phyloP scores from a whole-genome alignment of 2,329 filamentous ascomycete genomes.

The Pseudogymnoascus sp. region DNA sequence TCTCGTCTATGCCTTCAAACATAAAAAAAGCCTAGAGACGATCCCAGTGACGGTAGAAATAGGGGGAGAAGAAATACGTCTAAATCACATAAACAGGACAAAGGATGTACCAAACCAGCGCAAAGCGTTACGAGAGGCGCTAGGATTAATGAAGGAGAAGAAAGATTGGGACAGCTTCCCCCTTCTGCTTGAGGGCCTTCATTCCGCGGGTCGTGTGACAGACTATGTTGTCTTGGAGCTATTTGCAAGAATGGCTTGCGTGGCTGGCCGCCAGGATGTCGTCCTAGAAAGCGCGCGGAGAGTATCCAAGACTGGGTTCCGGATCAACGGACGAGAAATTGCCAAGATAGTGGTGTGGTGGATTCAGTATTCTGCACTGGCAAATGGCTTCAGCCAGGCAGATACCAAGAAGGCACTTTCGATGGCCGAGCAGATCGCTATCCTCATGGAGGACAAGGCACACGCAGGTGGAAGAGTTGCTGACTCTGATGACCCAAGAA shows the following conservation, averaged over 20 bases:
- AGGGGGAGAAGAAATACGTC: slow-evolving; percentile 41
- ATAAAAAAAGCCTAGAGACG: slow-evolving; percentile 43
- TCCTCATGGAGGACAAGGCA: slow-evolving; percentile 26
- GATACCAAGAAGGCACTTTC: slow-evolving; percentile 26
- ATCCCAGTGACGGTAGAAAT: slow-evolving; percentile 55
- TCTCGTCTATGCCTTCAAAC: slow-evolving; percentile 44
- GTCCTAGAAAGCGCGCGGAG: slow-evolving; percentile 28
- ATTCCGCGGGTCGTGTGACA: slow-evolving; percentile 14
- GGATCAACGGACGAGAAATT: slow-evolving; percentile 18
- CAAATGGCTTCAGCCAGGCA: slow-evolving; percentile 20
- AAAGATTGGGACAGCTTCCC: slow-evolving; percentile 32
- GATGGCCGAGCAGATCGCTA: slow-evolving; percentile 27
- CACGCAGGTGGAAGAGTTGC: slow-evolving; percentile 20
- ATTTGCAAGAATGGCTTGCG: slow-evolving; percentile 19
- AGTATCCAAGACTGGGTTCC: slow-evolving; percentile 25
- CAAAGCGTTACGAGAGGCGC: slow-evolving; percentile 16
- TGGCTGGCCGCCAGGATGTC: slow-evolving; percentile 23
- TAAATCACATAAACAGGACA: slow-evolving; percentile 25
- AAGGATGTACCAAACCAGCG: slow-evolving; percentile 21
- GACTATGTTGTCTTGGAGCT: background rate
- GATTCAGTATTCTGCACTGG: slow-evolving; percentile 23
- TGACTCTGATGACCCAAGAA: slow-evolving; percentile 32
- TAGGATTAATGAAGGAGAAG: slow-evolving; percentile 28
- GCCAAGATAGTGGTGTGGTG: slow-evolving; percentile 20
- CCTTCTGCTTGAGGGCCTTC: slow-evolving; percentile 28